Conservation (phyloP, 805 yeast species). For the Saturnispora ahearnii region DNA sequence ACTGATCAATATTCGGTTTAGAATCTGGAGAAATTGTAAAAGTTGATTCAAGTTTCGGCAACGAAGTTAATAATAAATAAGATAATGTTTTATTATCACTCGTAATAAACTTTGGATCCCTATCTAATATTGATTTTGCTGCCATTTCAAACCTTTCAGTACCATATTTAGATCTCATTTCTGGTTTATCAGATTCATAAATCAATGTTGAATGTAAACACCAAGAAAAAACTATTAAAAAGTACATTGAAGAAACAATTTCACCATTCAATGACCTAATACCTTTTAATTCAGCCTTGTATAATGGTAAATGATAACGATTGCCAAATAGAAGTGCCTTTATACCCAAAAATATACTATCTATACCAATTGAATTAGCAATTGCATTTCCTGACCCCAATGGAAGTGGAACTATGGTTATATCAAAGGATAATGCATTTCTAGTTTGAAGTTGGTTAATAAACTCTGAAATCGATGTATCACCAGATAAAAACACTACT, state of each 20-base stretch:
- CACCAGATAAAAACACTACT: conserved; percentile 59
- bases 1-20: conserved; percentile 30
- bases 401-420: conserved; percentile 41
- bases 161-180: conserved; percentile 51
- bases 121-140: conserved; percentile 42
- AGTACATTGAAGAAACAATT: conserved; percentile 11
- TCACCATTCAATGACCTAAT: conserved; percentile 15
- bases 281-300: conserved; percentile 36
- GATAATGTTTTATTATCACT: conserved; percentile 35
- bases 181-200: conserved; percentile 67
- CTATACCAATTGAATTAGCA: conserved; percentile 47
- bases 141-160: conserved; percentile 61
- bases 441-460: conserved; percentile 33
- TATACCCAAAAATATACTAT: conserved; percentile 29
- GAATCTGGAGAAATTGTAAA: conserved; percentile 59
- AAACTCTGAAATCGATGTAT: conserved; percentile 74
- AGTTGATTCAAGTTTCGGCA: conserved; percentile 48
- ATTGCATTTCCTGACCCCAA: conserved; percentile 85
- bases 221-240: conserved; percentile 70
- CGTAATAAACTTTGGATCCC: conserved; percentile 38
- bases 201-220: conserved; percentile 81
- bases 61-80: conserved; percentile 47
- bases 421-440: not conserved
- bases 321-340: conserved; percentile 26
- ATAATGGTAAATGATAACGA: conserved; percentile 31